Base-by-base conservation (phyloP, 306 rosid species). In the Lupinus albus region DNA sequence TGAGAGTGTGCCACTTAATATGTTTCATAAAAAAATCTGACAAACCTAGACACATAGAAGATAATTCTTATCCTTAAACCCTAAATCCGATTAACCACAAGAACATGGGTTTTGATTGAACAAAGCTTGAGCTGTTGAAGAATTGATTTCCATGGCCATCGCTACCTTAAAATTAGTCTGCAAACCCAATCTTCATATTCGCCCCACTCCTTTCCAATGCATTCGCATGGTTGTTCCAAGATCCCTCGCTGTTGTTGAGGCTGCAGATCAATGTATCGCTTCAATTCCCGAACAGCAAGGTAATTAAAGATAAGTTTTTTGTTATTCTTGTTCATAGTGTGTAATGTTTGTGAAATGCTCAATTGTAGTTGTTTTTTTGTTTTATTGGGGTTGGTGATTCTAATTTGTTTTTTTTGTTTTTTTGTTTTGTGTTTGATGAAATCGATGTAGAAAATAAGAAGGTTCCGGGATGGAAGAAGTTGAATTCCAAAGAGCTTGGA, bases 401-500 rank as follows among this genome's bases (percentile, higher is more conserved):
- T 70, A 4, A 7, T 20, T 48, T 33, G 25, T 4, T 11, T 16
- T 33, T 36, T 44, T n/a, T 53, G 14, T 3, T 10, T 25, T 1
- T 38, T 44, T 30, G 45, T 8, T 49, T 41, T 59, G 45, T 38
- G 11, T 18, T 8, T 15, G 7, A 55, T 64, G 11, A 74, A 77
- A 64, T 76, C 8, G 70, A 20, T 73, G 68, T 61, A 74, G 84
- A 73, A 32, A 73, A 75, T 45, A 80, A 56, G 28, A 85, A 76
- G 67, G 57, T 16, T 20, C 83, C 63, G 0, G 47, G 49, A 12
- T 89, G 92, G 91, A 92, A 82, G 88, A 89, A 75, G 55, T 67
- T 92, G 78, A 72, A 80, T 75, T 89, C 95, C 45, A 73, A 75
- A 71, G 91, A 89, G 65, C 89, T 92, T 73, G 96, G 96, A 33